phyloP scores from a whole-genome alignment of 1,284 basidiomycete genomes.

The Boletus sp. region DNA sequence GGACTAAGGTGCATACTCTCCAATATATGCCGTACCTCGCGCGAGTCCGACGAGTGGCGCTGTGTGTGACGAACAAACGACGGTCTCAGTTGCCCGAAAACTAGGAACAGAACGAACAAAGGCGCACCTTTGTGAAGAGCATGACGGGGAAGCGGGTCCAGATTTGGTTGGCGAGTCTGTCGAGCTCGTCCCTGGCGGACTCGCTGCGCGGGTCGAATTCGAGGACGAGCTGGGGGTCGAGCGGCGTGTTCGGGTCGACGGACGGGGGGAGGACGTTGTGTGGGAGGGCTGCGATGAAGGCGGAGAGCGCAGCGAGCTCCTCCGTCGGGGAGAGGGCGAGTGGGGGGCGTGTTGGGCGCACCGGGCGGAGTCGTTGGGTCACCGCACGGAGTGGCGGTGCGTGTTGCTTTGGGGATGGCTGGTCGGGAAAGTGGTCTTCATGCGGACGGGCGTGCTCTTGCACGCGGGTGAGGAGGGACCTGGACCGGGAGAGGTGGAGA shows the following conservation, averaged over 20 bases:
- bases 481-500: conserved; percentile 37
- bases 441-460: conserved; percentile 19
- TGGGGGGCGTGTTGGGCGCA: conserved; percentile 31
- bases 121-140: conserved; percentile 68
- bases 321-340: conserved; percentile 51
- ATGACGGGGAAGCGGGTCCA: conserved; percentile 77
- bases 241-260: conserved; percentile 60
- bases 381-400: conserved; percentile 31
- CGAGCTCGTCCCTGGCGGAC: conserved; percentile 54
- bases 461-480: conserved; percentile 35
- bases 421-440: conserved; percentile 13
- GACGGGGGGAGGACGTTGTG: conserved; percentile 72
- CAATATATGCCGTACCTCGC: conserved; percentile 66
- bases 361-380: conserved; percentile 19
- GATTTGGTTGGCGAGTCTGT: conserved; percentile 52
- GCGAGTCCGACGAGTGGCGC: conserved; percentile 59
- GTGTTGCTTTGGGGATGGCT: not conserved
- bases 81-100: not conserved
- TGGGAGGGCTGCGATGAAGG: conserved; percentile 73
- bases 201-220: conserved; percentile 74
- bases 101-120: not conserved
- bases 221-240: conserved; percentile 76
- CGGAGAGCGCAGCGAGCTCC: conserved; percentile 76
- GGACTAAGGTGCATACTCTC: conserved; percentile 60
- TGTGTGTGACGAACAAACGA: conserved; percentile 25